A percentile compares a stretch with the other conserved stretches of the same genome.
These are phyloP conservation scores for Ascochyta viciae-villosae DNA, from an alignment of 2,329 filamentous ascomycete genomes.

Conservation along the genomic window DNA sequence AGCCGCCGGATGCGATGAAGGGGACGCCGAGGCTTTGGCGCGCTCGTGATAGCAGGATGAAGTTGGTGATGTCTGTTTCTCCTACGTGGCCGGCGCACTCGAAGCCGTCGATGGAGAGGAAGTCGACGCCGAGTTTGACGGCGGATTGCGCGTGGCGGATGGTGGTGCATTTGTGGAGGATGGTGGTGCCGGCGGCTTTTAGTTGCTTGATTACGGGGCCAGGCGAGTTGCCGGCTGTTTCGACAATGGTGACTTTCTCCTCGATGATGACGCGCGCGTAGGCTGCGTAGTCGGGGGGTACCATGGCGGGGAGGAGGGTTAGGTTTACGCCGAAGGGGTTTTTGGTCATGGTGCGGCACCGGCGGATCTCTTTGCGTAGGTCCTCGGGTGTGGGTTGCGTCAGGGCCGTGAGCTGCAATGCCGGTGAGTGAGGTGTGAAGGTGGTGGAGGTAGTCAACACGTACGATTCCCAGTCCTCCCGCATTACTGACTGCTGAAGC, in stretches of 20 bases:
- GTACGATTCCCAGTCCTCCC: conserved; percentile 76
- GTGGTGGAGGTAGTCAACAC: background rate
- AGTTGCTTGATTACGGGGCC: conserved; percentile 89
- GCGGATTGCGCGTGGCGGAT: conserved; percentile 92
- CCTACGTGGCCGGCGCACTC: conserved; percentile 94
- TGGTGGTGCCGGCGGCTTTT: conserved; percentile 77
- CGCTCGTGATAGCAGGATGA: conserved; percentile 84
- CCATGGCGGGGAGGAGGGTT: conserved; percentile 87
- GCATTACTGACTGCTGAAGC: conserved; percentile 71
- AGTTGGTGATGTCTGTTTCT: conserved; percentile 87
- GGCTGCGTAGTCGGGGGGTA: conserved; percentile 88
- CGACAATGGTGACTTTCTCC: conserved; percentile 88
- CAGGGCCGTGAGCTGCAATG: conserved; percentile 72
- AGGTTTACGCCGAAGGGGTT: conserved; percentile 93
- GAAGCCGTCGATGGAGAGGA: conserved; percentile 95
- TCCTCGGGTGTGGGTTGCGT: conserved; percentile 93
- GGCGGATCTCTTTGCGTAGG: conserved; percentile 90
- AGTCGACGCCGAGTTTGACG: conserved; percentile 93
- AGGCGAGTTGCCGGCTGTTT: conserved; percentile 89
- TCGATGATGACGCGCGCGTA: conserved; percentile 94
- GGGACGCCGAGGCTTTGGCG: conserved; percentile 84
- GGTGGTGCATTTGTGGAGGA: conserved; percentile 97
- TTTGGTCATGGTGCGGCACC: conserved; percentile 79
- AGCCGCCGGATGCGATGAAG: conserved; percentile 95
- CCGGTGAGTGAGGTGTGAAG: no score